These are phyloP conservation scores for Colletotrichum lini DNA, from an alignment of 2,329 filamentous ascomycete genomes.

Conservation along the genomic window DNA sequence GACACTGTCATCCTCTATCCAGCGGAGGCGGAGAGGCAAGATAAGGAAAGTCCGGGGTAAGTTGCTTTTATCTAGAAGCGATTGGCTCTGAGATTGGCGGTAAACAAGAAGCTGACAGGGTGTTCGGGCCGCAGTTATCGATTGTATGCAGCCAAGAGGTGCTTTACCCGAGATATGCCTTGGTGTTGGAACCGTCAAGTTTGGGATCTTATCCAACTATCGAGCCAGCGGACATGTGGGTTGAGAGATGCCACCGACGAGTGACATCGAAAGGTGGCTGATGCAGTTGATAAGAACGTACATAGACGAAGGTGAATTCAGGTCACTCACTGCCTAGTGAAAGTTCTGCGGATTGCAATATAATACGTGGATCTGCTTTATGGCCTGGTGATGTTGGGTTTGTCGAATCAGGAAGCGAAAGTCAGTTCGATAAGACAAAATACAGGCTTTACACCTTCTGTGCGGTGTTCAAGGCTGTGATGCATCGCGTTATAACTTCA, in stretches of 20 bases:
- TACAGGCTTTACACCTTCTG: too few species aligned
- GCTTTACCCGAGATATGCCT: not conserved
- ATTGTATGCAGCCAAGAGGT: conserved; percentile 8
- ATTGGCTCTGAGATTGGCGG: not conserved
- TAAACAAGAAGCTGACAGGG: not conserved
- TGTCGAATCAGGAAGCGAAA: too few species aligned
- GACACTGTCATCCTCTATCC: not conserved
- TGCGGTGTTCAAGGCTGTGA: too few species aligned
- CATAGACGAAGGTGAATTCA: too few species aligned
- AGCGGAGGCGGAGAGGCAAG: conserved; percentile 1
- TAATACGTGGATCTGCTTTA: too few species aligned
- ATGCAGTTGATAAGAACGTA: too few species aligned
- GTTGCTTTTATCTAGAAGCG: too few species aligned
- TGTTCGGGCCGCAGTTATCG: not conserved
- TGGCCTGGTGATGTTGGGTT: too few species aligned
- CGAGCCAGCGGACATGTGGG: not conserved
- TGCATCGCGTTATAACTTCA: too few species aligned
- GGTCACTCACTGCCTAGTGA: too few species aligned
- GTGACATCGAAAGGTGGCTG: not conserved
- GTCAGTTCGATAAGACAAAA: too few species aligned
- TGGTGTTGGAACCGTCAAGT: not conserved
- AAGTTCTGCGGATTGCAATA: too few species aligned
- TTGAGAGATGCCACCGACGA: not conserved
- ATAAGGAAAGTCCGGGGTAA: not conserved
- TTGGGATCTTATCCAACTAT: not conserved